Conservation (phyloP, 257 asterid genomes). For the Primulina eburnea region DNA sequence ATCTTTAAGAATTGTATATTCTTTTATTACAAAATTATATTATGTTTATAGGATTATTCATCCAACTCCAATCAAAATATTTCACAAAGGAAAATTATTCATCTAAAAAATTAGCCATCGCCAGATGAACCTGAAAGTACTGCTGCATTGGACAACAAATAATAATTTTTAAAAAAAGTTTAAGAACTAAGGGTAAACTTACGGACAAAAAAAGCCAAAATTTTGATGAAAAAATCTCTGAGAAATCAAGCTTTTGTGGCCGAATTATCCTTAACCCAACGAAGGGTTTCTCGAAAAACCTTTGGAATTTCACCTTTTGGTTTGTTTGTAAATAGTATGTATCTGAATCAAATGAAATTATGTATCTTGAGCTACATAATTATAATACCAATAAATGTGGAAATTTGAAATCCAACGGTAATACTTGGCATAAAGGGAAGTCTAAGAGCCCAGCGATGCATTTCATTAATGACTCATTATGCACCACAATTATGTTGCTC, state of each 20-base stretch:
- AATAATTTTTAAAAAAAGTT: no score
- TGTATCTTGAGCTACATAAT: background rate
- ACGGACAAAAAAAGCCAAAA: slow-evolving; percentile 18
- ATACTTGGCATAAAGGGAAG: slow-evolving; percentile 5
- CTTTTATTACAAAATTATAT: no score
- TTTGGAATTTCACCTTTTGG: background rate
- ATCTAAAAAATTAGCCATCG: slow-evolving; percentile 28
- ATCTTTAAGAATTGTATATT: no score
- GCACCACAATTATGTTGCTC: background rate
- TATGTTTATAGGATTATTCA: no score
- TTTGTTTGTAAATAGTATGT: background rate
- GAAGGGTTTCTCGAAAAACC: slow-evolving; percentile 13
- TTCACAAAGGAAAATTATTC: no score
- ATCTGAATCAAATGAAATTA: background rate
- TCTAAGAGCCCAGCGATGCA: slow-evolving; percentile 14
- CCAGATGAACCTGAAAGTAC: background rate
- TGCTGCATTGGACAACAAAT: background rate
- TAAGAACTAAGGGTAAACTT: slow-evolving; percentile 8
- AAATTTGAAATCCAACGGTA: slow-evolving; percentile 39
- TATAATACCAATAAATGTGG: background rate
- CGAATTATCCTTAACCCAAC: background rate
- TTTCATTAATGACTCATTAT: slow-evolving; percentile 28
- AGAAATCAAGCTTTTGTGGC: slow-evolving; percentile 15
- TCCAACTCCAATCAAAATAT: no score
- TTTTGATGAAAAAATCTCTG: background rate